Percentiles rank a stretch among this genome's conserved stretches.
These are phyloP conservation scores for Solanum dulcamara DNA, from an alignment of 257 asterid genomes.

Conservation along the genomic window DNA sequence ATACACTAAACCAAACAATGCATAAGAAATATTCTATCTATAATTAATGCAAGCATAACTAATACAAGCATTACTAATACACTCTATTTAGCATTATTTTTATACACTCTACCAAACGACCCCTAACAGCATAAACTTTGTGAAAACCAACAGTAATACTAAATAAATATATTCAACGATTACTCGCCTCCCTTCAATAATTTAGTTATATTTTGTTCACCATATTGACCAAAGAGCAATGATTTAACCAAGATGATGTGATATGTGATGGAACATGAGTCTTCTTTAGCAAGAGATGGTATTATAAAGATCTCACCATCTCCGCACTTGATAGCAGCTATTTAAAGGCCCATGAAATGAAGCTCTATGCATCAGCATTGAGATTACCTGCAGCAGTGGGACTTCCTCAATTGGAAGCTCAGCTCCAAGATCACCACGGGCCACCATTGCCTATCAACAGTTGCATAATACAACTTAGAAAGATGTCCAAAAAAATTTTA, in stretches of 20 bases:
- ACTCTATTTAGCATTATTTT: no score
- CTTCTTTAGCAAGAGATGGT: background rate
- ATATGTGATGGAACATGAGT: background rate
- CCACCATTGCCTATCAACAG: constrained; percentile 91
- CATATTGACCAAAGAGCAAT: background rate
- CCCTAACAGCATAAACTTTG: background rate
- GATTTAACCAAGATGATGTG: background rate
- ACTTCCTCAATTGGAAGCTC: constrained; percentile 99
- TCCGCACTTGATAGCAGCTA: background rate
- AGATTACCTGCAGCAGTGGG: constrained; percentile 83
- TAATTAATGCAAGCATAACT: no score
- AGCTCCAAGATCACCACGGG: constrained; percentile 99
- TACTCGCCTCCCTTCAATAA: background rate
- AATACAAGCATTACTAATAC: no score
- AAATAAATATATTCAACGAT: background rate
- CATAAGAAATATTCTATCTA: no score
- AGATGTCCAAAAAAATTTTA: background rate
- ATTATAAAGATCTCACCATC: background rate
- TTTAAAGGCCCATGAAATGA: background rate
- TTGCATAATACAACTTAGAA: constrained; percentile 3
- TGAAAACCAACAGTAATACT: background rate
- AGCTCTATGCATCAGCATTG: constrained; percentile 1
- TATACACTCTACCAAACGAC: no score
- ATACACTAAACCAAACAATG: no score
- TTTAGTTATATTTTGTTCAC: background rate